A percentile compares a stretch with the other conserved stretches of the same genome.
Conservation (phyloP, 306 rosid genomes). For the Casuarina glauca region DNA sequence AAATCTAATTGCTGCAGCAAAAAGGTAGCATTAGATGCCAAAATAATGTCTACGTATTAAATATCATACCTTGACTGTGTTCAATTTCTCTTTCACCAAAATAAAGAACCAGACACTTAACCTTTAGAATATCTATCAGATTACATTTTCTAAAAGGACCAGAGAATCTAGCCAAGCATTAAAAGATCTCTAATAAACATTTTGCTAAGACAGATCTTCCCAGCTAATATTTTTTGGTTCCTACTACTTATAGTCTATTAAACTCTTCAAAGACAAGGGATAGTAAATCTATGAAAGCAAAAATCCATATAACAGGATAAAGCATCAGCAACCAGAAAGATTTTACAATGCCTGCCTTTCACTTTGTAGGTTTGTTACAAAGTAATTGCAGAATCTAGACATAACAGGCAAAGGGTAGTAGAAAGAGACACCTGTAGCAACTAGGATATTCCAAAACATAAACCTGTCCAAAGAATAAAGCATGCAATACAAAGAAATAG, state of each 20-base stretch:
- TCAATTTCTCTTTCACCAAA: background rate
- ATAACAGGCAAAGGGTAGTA: background rate
- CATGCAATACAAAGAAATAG: conserved; percentile 14
- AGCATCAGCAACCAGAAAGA: background rate
- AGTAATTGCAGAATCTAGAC: background rate
- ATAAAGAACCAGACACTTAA: background rate
- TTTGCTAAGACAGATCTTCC: background rate
- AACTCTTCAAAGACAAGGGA: background rate
- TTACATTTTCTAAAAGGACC: background rate
- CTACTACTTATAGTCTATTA: background rate
- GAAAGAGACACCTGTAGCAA: background rate
- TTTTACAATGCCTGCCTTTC: background rate
- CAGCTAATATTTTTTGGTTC: background rate
- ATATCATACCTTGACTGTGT: background rate
- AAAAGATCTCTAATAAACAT: background rate
- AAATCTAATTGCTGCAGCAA: background rate
- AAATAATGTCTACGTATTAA: background rate
- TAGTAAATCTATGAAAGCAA: background rate
- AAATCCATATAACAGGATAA: background rate
- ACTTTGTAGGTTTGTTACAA: background rate
- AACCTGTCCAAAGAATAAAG: background rate
- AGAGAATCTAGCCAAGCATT: background rate
- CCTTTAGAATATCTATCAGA: background rate
- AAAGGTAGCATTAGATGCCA: background rate
- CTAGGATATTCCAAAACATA: background rate